phyloP scores from a whole-genome alignment of 495 filamentous ascomycete genomes.

The Clavariopsis aquatica region DNA sequence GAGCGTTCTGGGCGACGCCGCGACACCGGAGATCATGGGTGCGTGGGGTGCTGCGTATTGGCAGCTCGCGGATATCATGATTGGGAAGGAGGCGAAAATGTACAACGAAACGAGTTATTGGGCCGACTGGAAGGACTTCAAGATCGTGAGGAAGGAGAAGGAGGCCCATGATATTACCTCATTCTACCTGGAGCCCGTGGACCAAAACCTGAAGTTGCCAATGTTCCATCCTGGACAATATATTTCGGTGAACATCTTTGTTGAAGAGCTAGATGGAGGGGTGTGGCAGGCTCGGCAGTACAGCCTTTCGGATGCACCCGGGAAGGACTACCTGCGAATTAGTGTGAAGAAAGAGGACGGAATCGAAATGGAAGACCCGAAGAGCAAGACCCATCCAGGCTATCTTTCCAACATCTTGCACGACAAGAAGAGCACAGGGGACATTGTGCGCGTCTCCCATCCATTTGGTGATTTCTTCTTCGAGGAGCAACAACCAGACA shows the following conservation, averaged over 20 bases:
- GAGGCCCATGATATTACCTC: constrained; percentile 68
- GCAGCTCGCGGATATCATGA: constrained; percentile 70
- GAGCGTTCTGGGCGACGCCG: constrained; percentile 64
- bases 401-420: constrained; percentile 72
- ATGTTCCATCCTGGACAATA: constrained; percentile 69
- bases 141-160: constrained; percentile 60
- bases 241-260: constrained; percentile 60
- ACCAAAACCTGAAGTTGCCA: constrained; percentile 58
- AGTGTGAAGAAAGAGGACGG: constrained; percentile 68
- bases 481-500: constrained; percentile 43
- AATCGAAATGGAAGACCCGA: constrained; percentile 48
- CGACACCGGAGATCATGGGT: constrained; percentile 65
- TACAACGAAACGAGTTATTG: constrained; percentile 60
- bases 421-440: constrained; percentile 59
- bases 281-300: constrained; percentile 71
- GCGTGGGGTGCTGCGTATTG: constrained; percentile 74
- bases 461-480: constrained; percentile 72
- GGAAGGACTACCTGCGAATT: constrained; percentile 64
- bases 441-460: constrained; percentile 63
- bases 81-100: constrained; percentile 61
- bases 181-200: constrained; percentile 69
- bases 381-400: constrained; percentile 56
- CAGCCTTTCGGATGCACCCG: constrained; percentile 65
- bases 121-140: constrained; percentile 68
- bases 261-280: constrained; percentile 55